Percentiles rank a stretch among this genome's conserved stretches.
Evolutionary conservation across 2,329 filamentous ascomycete species (phyloP).

Genomic region (Acephala macrosclerotiorum): DNA sequence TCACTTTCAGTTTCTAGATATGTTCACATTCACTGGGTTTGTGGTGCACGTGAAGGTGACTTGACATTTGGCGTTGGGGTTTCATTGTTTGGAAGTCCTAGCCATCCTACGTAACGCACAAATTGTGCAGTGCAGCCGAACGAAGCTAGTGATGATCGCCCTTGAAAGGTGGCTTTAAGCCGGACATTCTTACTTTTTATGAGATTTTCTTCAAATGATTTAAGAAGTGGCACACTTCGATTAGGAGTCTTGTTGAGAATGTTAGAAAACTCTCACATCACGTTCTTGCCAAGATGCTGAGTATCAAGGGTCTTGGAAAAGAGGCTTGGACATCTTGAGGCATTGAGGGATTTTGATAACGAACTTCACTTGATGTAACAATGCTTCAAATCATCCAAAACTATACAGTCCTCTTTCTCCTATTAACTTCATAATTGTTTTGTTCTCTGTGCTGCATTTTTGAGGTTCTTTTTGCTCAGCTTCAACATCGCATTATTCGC

Average conservation of each 20-base stretch:
- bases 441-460: background rate
- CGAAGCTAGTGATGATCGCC: slow-evolving; percentile 7
- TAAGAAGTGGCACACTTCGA: background rate
- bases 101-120: slow-evolving; percentile 17
- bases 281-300: no score
- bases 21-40: background rate
- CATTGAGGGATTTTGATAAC: no score
- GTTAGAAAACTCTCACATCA: no score
- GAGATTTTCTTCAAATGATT: background rate
- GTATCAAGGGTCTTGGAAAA: no score
- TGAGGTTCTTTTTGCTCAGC: background rate
- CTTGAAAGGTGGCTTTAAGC: background rate
- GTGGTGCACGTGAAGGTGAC: slow-evolving; percentile 1
- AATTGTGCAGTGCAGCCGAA: slow-evolving; percentile 6
- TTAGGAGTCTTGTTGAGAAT: no score
- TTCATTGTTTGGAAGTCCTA: slow-evolving; percentile 23
- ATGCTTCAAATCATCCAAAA: no score
- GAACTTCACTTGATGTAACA: no score
- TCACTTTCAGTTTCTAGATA: background rate
- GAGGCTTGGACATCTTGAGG: no score
- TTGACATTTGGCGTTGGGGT: slow-evolving; percentile 13
- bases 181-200: background rate
- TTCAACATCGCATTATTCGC: background rate
- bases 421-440: background rate
- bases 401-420: no score